Evolutionary conservation across 2,329 filamentous ascomycete genomes (phyloP).

Genomic region (Didymella arachidicola): DNA sequence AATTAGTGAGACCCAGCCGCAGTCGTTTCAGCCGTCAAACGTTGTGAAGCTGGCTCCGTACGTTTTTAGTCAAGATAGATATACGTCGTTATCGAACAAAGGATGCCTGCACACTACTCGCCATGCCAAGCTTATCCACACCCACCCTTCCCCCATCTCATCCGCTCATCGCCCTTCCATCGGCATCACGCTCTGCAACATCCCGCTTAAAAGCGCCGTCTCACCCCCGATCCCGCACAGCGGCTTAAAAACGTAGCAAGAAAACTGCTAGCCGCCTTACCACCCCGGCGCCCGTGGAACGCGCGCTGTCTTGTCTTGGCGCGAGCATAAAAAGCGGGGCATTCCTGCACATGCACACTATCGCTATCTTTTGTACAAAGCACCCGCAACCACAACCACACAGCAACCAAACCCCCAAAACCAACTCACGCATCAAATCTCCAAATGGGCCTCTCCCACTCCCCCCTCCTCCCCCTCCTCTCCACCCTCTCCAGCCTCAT

Average conservation of each 20-base stretch:
- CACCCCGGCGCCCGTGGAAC: neutral
- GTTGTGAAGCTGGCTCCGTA: neutral
- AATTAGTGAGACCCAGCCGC: neutral
- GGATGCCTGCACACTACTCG: neutral
- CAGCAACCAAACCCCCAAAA: too few relatives aligned
- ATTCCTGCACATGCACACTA: too few relatives aligned
- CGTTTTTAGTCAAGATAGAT: neutral
- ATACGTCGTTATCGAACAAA: neutral
- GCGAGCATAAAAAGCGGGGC: slow-evolving; percentile 7
- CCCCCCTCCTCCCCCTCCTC: slow-evolving; percentile 19
- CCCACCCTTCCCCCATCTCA: neutral
- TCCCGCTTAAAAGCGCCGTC: neutral
- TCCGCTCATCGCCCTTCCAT: neutral
- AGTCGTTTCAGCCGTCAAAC: neutral
- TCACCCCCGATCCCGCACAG: neutral
- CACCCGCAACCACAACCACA: too few relatives aligned
- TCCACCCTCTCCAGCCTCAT: slow-evolving; percentile 38
- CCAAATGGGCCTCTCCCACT: neutral
- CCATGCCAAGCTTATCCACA: neutral
- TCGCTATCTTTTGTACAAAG: neutral
- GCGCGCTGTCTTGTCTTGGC: neutral
- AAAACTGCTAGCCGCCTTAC: slow-evolving; percentile 1
- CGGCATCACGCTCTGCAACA: neutral
- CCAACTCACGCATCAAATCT: too few relatives aligned
- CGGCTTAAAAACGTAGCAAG: neutral